phyloP scores from a whole-genome alignment of 768 basidiomycete species.

The Leccinellum rugosiceps region DNA sequence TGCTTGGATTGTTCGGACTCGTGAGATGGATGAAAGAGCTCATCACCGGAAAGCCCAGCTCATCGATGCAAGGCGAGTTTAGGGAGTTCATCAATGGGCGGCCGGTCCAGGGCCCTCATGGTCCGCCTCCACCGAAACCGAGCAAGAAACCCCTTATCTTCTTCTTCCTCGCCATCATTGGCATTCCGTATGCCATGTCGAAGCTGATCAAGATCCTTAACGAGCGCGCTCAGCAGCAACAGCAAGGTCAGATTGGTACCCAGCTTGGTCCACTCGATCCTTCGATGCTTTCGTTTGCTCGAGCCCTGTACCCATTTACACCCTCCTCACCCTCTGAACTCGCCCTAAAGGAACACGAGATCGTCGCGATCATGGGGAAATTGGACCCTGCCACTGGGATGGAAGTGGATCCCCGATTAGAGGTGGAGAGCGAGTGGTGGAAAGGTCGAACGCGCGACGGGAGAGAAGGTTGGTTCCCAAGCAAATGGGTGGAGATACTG shows the following conservation, averaged over 20 bases:
- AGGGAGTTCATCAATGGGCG: conserved; percentile 69
- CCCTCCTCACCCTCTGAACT: conserved; percentile 77
- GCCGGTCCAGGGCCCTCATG: conserved; percentile 49
- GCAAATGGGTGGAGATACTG: conserved; percentile 78
- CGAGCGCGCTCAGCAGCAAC: conserved; percentile 53
- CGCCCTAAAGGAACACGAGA: conserved; percentile 80
- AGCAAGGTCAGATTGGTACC: conserved; percentile 35
- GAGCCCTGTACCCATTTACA: conserved; percentile 76
- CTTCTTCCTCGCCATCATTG: conserved; percentile 91
- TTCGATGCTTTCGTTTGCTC: conserved; percentile 75
- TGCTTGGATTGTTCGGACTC: conserved; percentile 88
- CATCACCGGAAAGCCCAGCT: conserved; percentile 44
- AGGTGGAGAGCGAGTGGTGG: conserved; percentile 83
- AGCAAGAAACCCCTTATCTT: conserved; percentile 89
- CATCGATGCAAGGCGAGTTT: conserved; percentile 63
- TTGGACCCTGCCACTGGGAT: conserved; percentile 64
- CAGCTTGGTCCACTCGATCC: conserved; percentile 67
- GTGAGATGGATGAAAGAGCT: conserved; percentile 79
- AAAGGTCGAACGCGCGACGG: conserved; percentile 90
- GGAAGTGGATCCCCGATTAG: conserved; percentile 65
- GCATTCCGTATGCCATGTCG: conserved; percentile 91
- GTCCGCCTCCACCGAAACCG: conserved; percentile 49
- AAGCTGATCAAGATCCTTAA: conserved; percentile 78
- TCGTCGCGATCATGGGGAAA: conserved; percentile 87
- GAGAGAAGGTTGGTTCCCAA: conserved; percentile 92